Conservation (phyloP, 73 alveolate genomes). For the Stentor coeruleus region DNA sequence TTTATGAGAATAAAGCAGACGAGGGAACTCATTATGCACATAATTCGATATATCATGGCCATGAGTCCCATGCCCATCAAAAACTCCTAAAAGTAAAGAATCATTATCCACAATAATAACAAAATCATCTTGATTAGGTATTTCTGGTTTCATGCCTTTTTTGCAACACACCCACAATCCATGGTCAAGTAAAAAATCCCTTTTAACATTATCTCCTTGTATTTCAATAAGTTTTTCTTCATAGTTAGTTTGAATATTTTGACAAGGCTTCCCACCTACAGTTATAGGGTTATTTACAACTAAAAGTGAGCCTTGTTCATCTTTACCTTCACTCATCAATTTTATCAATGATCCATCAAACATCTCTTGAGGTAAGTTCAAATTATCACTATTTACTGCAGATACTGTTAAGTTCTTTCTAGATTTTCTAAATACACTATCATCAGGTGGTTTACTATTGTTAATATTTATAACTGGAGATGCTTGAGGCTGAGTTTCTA, state of each 20-base stretch:
- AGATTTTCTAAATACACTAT: too few species aligned
- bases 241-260: background rate
- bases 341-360: background rate
- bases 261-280: background rate
- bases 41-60: conserved; percentile 66
- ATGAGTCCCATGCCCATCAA: conserved; percentile 76
- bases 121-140: conserved; percentile 56
- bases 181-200: background rate
- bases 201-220: background rate
- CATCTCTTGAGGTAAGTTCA: too few species aligned
- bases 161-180: conserved; percentile 21
- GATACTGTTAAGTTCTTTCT: too few species aligned
- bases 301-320: background rate
- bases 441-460: too few species aligned
- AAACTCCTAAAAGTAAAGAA: conserved; percentile 52
- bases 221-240: background rate
- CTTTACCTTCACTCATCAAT: background rate
- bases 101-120: conserved; percentile 40
- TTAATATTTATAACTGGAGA: too few species aligned
- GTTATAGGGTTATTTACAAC: background rate
- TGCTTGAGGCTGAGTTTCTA: too few species aligned
- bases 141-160: conserved; percentile 15
- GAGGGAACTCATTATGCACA: conserved; percentile 50
- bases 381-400: too few species aligned
- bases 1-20: conserved; percentile 22